Evolutionary conservation across 1,139 yeast species (phyloP).

Genomic region (Debaryomycetaceae sp.): DNA sequence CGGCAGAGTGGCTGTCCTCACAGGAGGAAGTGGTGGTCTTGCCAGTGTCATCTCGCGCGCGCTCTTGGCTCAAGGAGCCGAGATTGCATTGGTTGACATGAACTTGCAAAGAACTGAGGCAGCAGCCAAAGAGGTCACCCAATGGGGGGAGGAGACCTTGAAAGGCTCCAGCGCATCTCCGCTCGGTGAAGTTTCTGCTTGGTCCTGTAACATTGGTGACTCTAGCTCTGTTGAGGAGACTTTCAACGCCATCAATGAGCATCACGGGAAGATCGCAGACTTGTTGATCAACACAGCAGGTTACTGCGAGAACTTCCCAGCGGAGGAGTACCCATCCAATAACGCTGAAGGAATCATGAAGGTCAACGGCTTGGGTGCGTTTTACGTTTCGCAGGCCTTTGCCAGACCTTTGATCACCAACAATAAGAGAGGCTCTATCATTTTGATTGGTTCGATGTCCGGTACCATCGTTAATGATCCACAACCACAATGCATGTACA

Average conservation of each 20-base stretch:
- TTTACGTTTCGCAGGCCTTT: slow-evolving; percentile 58
- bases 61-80: slow-evolving; percentile 67
- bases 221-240: slow-evolving; percentile 56
- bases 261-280: slow-evolving; percentile 60
- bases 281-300: slow-evolving; percentile 77
- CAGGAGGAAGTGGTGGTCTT: slow-evolving; percentile 85
- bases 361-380: slow-evolving; percentile 74
- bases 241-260: slow-evolving; percentile 47
- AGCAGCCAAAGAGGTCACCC: slow-evolving; percentile 56
- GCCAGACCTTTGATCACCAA: slow-evolving; percentile 66
- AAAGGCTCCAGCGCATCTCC: slow-evolving; percentile 38
- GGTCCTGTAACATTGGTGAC: slow-evolving; percentile 77
- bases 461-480: slow-evolving; percentile 51
- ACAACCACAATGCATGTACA: slow-evolving; percentile 49
- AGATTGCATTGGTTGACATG: slow-evolving; percentile 73
- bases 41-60: slow-evolving; percentile 68
- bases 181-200: slow-evolving; percentile 55
- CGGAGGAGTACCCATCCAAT: slow-evolving; percentile 69
- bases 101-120: slow-evolving; percentile 56
- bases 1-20: slow-evolving; percentile 67
- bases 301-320: slow-evolving; percentile 77
- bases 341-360: slow-evolving; percentile 68
- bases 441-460: slow-evolving; percentile 47
- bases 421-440: slow-evolving; percentile 47
- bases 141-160: slow-evolving; percentile 51